A percentile compares a stretch with the other conserved stretches of the same genome.
These are phyloP conservation scores for Cladosporium phlei DNA, from an alignment of 2,329 filamentous ascomycete species.

Conservation along the genomic window DNA sequence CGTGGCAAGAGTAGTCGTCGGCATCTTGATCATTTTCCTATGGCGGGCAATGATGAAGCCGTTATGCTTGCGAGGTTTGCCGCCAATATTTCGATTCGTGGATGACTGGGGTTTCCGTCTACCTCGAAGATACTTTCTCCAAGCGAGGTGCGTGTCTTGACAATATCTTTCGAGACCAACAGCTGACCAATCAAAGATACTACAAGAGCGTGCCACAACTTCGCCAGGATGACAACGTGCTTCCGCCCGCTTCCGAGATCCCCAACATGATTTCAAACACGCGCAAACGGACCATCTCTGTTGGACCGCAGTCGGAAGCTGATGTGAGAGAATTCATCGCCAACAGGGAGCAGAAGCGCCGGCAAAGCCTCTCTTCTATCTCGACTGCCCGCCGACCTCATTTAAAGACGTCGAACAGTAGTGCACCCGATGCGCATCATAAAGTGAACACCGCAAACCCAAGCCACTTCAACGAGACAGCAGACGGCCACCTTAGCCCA, in stretches of 20 bases:
- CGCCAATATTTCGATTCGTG: conserved; percentile 80
- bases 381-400: background rate
- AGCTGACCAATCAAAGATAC: conserved; percentile 45
- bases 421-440: background rate
- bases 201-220: conserved; percentile 78
- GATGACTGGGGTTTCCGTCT: conserved; percentile 74
- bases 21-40: conserved; percentile 76
- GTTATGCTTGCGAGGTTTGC: conserved; percentile 67
- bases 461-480: conserved; percentile 6
- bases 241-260: conserved; percentile 84
- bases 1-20: conserved; percentile 65
- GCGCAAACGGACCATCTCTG: conserved; percentile 74
- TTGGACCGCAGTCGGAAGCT: conserved; percentile 91
- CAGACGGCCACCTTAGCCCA: conserved; percentile 17
- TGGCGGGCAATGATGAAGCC: conserved; percentile 93
- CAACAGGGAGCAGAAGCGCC: conserved; percentile 69
- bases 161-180: background rate
- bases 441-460: no score
- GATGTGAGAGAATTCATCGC: conserved; percentile 95
- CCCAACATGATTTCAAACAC: conserved; percentile 76
- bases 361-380: conserved; percentile 51
- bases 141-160: conserved; percentile 59
- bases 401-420: background rate
- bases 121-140: conserved; percentile 84
- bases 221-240: conserved; percentile 76